phyloP scores from a whole-genome alignment of 2,329 filamentous ascomycete species.

The Aureobasidium pullulans region DNA sequence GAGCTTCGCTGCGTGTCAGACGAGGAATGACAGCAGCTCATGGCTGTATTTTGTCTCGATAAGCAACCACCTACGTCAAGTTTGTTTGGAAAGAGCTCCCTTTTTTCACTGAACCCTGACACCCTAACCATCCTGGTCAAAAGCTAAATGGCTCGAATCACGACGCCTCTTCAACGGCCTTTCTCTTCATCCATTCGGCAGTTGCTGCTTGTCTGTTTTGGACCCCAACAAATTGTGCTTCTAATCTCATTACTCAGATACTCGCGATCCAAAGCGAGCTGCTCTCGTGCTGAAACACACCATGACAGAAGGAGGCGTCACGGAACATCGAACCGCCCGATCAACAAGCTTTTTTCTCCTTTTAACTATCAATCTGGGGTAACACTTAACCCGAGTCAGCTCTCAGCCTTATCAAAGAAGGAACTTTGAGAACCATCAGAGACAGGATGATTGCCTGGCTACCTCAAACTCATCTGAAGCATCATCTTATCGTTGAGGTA shows the following conservation, averaged over 20 bases:
- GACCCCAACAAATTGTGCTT: not conserved
- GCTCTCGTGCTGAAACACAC: not conserved
- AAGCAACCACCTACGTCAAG: constrained; percentile 11
- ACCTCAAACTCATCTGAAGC: too few species aligned
- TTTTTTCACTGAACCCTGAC: not conserved
- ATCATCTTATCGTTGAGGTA: too few species aligned
- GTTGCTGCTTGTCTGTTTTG: not conserved
- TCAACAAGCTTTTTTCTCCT: constrained; percentile 4
- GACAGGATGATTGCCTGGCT: too few species aligned
- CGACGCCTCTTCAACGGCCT: not conserved
- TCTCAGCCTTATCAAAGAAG: not conserved
- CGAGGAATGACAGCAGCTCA: not conserved
- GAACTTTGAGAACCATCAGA: not conserved
- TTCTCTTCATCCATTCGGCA: not conserved
- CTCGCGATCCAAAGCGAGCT: not conserved
- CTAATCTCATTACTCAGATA: not conserved
- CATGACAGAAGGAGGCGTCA: not conserved
- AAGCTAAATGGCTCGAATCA: not conserved
- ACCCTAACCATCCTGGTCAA: not conserved
- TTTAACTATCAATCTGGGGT: not conserved
- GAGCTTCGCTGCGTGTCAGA: not conserved
- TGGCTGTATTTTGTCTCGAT: constrained; percentile 3
- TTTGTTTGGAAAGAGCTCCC: not conserved
- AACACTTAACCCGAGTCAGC: not conserved
- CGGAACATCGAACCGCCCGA: not conserved